Conservation (phyloP, 1,139 yeast species). For the Maudiozyma humilis region DNA sequence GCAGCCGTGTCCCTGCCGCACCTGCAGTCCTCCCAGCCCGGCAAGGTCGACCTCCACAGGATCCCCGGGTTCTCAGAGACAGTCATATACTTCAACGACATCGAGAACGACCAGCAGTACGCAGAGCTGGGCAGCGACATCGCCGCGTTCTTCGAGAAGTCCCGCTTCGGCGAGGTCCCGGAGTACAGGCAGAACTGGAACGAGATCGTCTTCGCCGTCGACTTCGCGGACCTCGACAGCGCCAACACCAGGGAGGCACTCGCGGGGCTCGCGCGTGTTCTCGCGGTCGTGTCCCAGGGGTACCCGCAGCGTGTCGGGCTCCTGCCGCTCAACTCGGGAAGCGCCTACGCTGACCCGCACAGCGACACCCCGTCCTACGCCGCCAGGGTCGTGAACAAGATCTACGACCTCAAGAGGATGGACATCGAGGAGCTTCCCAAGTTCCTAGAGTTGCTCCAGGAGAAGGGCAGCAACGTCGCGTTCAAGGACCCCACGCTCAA, state of each 20-base stretch:
- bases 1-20: conserved; percentile 18
- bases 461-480: background rate
- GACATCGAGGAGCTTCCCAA: conserved; percentile 22
- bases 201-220: conserved; percentile 64
- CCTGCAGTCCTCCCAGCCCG: conserved; percentile 25
- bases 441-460: conserved; percentile 25
- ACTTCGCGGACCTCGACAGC: conserved; percentile 42
- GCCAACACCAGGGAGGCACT: conserved; percentile 40
- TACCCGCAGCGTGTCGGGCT: conserved; percentile 79
- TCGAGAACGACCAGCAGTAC: conserved; percentile 57
- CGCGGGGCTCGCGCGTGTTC: conserved; percentile 41
- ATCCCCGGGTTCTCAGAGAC: conserved; percentile 29
- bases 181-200: conserved; percentile 66
- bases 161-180: conserved; percentile 55
- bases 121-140: conserved; percentile 39
- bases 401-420: conserved; percentile 33
- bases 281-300: conserved; percentile 43
- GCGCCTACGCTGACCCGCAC: conserved; percentile 7
- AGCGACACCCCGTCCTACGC: background rate
- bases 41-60: conserved; percentile 28
- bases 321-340: conserved; percentile 43
- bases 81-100: conserved; percentile 68
- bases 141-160: conserved; percentile 35
- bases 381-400: conserved; percentile 28
- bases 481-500: conserved; percentile 9